Percentiles rank a stretch among this genome's conserved stretches.
Evolutionary conservation across 2,329 filamentous ascomycete genomes (phyloP).

Genomic region (Chaetomium sp.): DNA sequence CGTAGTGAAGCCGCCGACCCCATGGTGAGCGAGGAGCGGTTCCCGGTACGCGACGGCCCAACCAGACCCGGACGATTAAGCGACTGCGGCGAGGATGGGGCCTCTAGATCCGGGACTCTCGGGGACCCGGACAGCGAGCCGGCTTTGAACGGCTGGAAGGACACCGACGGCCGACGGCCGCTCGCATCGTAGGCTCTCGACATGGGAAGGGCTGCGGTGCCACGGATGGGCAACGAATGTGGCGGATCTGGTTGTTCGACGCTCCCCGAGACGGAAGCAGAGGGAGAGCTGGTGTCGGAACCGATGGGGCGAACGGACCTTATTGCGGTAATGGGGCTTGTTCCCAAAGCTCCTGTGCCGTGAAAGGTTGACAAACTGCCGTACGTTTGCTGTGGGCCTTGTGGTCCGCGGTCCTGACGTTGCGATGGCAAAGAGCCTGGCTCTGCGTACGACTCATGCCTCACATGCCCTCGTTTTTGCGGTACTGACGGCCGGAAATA

Average conservation of each 20-base stretch:
- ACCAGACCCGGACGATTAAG: constrained; percentile 51
- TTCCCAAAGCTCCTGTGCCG: constrained; percentile 73
- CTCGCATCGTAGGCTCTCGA: constrained; percentile 54
- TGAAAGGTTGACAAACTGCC: constrained; percentile 90
- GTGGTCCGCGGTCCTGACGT: constrained; percentile 49
- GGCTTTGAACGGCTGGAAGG: constrained; percentile 94
- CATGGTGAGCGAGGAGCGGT: constrained; percentile 71
- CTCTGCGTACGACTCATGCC: constrained; percentile 52
- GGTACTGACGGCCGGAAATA: constrained; percentile 80
- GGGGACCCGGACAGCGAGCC: constrained; percentile 93
- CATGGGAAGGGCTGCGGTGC: constrained; percentile 40
- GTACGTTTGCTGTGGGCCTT: constrained; percentile 76
- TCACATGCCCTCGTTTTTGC: constrained; percentile 41
- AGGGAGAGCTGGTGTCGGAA: constrained; percentile 64
- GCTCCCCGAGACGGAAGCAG: constrained; percentile 53
- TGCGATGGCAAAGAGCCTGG: constrained; percentile 75
- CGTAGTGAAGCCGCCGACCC: constrained; percentile 75
- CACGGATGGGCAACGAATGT: constrained; percentile 56
- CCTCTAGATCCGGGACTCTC: constrained; percentile 52
- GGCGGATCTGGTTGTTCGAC: constrained; percentile 48
- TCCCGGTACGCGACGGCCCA: constrained; percentile 61
- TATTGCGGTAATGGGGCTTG: constrained; percentile 83
- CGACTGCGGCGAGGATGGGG: constrained; percentile 59
- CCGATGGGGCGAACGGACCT: constrained; percentile 66
- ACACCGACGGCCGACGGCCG: constrained; percentile 76